Percentiles rank a stretch among this genome's conserved stretches.
These are phyloP conservation scores for Cenchrus purpureus DNA, from an alignment of 176 grass and related monocot species.

Conservation along the genomic window DNA sequence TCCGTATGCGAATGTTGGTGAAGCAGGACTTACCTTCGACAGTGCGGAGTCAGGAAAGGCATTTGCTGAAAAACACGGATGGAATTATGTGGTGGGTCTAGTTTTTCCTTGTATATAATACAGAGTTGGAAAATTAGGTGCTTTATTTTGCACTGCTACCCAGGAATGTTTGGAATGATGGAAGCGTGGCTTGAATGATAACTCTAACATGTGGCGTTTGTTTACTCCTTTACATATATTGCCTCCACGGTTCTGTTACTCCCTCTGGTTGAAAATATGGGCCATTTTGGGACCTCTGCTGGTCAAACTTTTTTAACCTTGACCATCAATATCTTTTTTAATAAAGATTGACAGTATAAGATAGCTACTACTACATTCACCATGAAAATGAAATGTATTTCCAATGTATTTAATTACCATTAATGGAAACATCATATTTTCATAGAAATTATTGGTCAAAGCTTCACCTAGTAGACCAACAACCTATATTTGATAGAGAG, in stretches of 20 bases:
- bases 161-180: conserved; percentile 11
- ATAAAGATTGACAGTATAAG: too few species aligned
- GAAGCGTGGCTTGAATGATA: background rate
- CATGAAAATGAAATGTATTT: too few species aligned
- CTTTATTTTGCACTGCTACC: background rate
- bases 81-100: conserved; percentile 83
- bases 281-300: too few species aligned
- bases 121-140: conserved; percentile 14
- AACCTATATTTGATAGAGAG: too few species aligned
- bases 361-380: too few species aligned
- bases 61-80: conserved; percentile 94
- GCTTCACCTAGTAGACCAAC: too few species aligned
- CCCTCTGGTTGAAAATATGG: too few species aligned
- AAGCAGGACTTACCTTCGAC: conserved; percentile 72
- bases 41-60: conserved; percentile 86
- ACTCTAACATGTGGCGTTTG: background rate
- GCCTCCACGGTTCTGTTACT: background rate
- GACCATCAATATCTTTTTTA: too few species aligned
- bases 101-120: conserved; percentile 2
- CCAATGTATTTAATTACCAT: too few species aligned
- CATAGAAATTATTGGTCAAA: too few species aligned
- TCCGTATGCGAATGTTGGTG: conserved; percentile 97
- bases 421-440: too few species aligned
- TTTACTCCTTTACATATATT: background rate
- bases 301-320: too few species aligned